phyloP scores from a whole-genome alignment of 2,329 filamentous ascomycete genomes.

The Talaromyces marneffei region DNA sequence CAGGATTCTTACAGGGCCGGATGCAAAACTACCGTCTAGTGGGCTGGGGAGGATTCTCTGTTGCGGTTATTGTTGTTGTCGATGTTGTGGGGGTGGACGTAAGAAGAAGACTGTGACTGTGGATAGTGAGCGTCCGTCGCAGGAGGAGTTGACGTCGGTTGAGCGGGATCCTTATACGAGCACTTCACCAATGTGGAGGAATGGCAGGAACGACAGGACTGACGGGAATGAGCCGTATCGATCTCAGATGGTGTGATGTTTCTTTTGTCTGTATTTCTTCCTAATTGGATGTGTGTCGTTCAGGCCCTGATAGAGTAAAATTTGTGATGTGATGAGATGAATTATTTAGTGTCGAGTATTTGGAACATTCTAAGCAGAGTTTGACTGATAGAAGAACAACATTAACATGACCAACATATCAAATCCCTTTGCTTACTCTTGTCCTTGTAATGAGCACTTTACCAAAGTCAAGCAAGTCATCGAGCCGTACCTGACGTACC shows the following conservation, averaged over 20 bases:
- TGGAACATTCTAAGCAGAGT: background rate
- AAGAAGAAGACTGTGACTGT: background rate
- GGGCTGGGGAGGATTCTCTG: conserved; percentile 2
- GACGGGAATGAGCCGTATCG: conserved; percentile 4
- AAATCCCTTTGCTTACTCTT: background rate
- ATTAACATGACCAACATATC: background rate
- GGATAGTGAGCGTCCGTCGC: background rate
- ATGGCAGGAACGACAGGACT: background rate
- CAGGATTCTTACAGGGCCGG: background rate
- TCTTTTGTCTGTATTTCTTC: background rate
- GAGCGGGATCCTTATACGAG: background rate
- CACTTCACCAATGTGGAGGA: background rate
- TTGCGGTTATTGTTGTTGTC: conserved; percentile 5
- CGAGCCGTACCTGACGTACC: background rate
- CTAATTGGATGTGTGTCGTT: background rate
- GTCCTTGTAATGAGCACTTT: background rate
- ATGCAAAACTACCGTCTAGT: conserved; percentile 1
- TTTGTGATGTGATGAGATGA: background rate
- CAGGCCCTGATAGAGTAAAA: no score
- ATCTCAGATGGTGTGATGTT: background rate
- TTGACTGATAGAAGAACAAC: background rate
- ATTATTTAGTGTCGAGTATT: background rate
- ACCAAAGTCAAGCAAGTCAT: background rate
- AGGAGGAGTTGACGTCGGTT: conserved; percentile 3
- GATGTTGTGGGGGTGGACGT: background rate